Evolutionary conservation across 441 rosid species (phyloP), one percentile per base, ranked within the genome.

Genomic region (Eutrema salsugineum): DNA sequence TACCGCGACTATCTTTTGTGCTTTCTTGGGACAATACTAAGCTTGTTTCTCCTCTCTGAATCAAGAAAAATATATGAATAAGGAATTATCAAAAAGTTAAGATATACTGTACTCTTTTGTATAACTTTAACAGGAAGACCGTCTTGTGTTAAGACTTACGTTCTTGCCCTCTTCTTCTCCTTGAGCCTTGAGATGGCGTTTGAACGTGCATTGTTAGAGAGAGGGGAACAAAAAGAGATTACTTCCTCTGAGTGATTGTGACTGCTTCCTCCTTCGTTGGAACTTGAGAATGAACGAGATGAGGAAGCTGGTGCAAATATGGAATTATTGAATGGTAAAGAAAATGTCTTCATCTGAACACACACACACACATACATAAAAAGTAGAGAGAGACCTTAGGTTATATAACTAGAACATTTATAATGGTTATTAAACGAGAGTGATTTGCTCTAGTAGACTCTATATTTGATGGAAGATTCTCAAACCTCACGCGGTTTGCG

Each of bases 141-240:
- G 22, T 38, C 11, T 19, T 24, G 1, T 61, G 10, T 17, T 6
- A 53, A 35, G 17, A 79, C 83, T 71, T 77, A 87, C 90, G 64
- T 47, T 61, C 83, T 78, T 42, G 88, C 83, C 64, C 81, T 86
- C 79, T 88, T 87, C 86, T 83, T 84, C 79, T 84, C 86, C 66
- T 76, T 85, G 79, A 84, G 80, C 73, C 89, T 84, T 77, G 53
- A 71, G 77, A 82, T 58, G 20, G 82, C 82, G 27, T 77, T 80
- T 78, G 82, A 68, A 65, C 78, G 75, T 3, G 65, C 74, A 64
- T 60, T 53, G 11, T 73, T 83, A 50, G 32, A 46, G 46, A 79
- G 79, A 48, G 68, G 73, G 2, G 79, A 77, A 58, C 66, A 65
- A 51, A 70, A 77, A 11, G 76, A 80, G 63, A 72, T 46, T 63